phyloP scores from a whole-genome alignment of 2,329 filamentous ascomycete species.

The Amylocarpus encephaloides region DNA sequence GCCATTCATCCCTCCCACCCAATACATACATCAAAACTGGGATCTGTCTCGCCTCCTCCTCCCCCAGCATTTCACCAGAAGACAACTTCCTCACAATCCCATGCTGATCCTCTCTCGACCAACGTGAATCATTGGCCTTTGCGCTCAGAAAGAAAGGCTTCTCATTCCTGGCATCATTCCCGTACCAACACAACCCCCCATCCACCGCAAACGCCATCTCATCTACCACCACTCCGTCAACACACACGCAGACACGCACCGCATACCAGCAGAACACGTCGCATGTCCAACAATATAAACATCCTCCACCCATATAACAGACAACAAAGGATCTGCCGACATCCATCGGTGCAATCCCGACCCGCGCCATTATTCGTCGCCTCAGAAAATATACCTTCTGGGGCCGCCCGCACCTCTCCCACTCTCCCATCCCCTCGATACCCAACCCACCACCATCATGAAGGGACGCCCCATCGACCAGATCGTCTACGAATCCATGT shows the following conservation, averaged over 20 bases:
- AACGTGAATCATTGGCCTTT: too few species aligned
- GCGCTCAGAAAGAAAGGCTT: neutral
- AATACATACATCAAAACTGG: too few species aligned
- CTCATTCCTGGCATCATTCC: neutral
- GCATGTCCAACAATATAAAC: constrained; percentile 2
- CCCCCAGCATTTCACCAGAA: too few species aligned
- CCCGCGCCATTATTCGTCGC: constrained; percentile 4
- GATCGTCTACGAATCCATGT: constrained; percentile 69
- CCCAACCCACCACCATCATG: constrained; percentile 42
- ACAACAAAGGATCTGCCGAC: constrained; percentile 1
- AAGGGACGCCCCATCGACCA: constrained; percentile 65
- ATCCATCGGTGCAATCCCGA: neutral
- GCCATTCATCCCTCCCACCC: too few species aligned
- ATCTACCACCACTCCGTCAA: neutral
- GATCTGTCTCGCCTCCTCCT: too few species aligned
- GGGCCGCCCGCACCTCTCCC: constrained; percentile 6
- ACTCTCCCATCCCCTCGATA: neutral
- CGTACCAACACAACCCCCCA: neutral
- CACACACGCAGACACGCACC: neutral
- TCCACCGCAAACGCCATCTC: neutral
- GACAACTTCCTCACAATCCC: too few species aligned
- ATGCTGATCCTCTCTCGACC: too few species aligned
- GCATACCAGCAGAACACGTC: neutral
- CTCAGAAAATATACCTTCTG: constrained; percentile 13
- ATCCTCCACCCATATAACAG: constrained; percentile 8